Base-by-base conservation (phyloP, 495 filamentous ascomycete genomes). In the Talaromyces thailandensis region DNA sequence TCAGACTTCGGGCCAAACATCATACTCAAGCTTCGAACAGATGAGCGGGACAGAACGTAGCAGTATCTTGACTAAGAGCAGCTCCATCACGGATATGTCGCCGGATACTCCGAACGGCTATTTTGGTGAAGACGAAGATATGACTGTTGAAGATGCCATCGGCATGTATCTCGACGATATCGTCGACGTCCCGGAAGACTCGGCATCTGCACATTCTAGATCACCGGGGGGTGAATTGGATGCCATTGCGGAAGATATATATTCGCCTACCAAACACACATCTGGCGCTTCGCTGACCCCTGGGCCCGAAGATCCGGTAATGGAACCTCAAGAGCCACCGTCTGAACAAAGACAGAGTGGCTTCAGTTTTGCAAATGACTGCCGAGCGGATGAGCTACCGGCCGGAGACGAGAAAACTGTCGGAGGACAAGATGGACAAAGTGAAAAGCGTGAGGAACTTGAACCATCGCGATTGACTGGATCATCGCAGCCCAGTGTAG, bases 91-190 rank as follows among this genome's bases (percentile, higher is more conserved):
- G 16, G 82, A 85, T 61, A 68, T 76, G 8, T 89, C 83, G n/a
- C 79, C 83, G 32, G 80, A 90, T 56, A 79, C 75, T 29, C 80
- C 76, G 63, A 78, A 80, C 60, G 75, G 71, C n/a, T 75, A 79
- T 61, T 82, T 80, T 43, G 77, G 80, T 7, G 82, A 81, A 43
- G 88, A 91, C 62, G 88, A 84, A 62, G 86, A 84, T 4, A 88
- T 92, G 80, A 96, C 87, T 64, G 83, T 96, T 3, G 93, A 98
- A 65, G 93, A 96, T 76, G 88, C 91, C 7, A 94, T 96, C 74
- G 90, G 87, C 16, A 92, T 96, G 89, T 96, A 96, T 70, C 88
- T 89, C 60, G 85, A 88, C 65, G 91, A 92, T 0, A 93, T 94
- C 74, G 79, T 79, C 60, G 87, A 89, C 52, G 73, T 80, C 43